Percentiles rank a stretch among this genome's conserved stretches.
These are phyloP conservation scores for Saksenaea oblongispora DNA, from an alignment of 371 early-diverging fungal genomes.

Conservation along the genomic window DNA sequence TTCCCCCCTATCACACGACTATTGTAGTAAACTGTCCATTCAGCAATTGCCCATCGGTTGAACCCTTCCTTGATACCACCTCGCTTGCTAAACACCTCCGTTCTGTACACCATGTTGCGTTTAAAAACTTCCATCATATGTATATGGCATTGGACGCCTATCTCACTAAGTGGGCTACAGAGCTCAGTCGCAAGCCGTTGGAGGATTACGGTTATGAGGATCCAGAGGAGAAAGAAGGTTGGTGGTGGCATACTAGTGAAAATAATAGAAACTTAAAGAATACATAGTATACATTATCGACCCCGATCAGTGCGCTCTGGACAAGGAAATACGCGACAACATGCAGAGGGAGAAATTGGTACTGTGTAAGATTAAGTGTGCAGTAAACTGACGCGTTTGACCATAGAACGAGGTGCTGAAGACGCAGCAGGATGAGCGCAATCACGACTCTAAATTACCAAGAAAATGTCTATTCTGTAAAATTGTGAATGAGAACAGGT, in stretches of 20 bases:
- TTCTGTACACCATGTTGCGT: conserved; percentile 62
- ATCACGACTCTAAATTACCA: conserved; percentile 63
- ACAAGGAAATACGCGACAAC: conserved; percentile 70
- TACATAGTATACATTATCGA: conserved; percentile 61
- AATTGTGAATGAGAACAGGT: conserved; percentile 67
- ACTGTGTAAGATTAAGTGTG: conserved; percentile 4
- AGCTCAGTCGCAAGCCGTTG: conserved; percentile 34
- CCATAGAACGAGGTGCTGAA: conserved; percentile 71
- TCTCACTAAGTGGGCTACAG: conserved; percentile 70
- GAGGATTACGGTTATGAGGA: conserved; percentile 26
- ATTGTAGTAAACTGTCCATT: conserved; percentile 61
- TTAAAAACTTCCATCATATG: conserved; percentile 81
- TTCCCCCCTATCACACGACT: conserved; percentile 66
- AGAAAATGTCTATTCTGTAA: conserved; percentile 95
- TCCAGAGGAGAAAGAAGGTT: conserved; percentile 27
- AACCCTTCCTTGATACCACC: conserved; percentile 67
- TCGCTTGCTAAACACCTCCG: conserved; percentile 70
- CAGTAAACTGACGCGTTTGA: not conserved
- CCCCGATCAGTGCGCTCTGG: conserved; percentile 58
- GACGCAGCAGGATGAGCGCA: conserved; percentile 80
- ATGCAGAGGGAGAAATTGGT: conserved; percentile 77
- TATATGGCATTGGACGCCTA: conserved; percentile 80
- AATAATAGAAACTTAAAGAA: not conserved
- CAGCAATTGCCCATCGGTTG: conserved; percentile 44
- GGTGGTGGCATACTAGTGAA: no score